Conservation (phyloP, 2,329 filamentous ascomycete genomes). For the Fusarium zealandicum region DNA sequence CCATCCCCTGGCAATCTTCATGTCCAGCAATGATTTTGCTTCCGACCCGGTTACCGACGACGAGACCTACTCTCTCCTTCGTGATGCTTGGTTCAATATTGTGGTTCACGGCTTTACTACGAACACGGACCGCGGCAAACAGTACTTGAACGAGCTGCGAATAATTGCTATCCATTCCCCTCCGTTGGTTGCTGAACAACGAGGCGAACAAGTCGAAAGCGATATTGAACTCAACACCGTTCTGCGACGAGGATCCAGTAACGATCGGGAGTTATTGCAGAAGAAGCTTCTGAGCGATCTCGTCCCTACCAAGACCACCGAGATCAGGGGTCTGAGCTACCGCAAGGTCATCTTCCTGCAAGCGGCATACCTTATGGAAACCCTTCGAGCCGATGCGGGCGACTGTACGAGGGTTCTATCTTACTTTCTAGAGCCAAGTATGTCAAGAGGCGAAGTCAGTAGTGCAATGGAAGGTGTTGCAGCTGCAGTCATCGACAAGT, state of each 20-base stretch:
- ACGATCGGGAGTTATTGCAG: constrained; percentile 78
- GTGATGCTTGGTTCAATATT: constrained; percentile 98
- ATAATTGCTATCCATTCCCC: constrained; percentile 87
- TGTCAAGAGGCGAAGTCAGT: constrained; percentile 69
- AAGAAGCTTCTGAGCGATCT: constrained; percentile 79
- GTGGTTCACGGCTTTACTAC: constrained; percentile 89
- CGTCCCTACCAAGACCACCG: constrained; percentile 76
- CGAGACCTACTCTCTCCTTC: constrained; percentile 74
- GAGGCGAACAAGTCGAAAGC: constrained; percentile 89
- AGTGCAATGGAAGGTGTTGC: constrained; percentile 71
- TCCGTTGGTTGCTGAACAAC: constrained; percentile 85
- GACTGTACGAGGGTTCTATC: constrained; percentile 88
- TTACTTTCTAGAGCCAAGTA: constrained; percentile 94
- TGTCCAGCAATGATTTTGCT: constrained; percentile 69
- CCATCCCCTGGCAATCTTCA: constrained; percentile 84
- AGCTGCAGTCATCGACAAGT: constrained; percentile 76
- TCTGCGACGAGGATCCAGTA: constrained; percentile 82
- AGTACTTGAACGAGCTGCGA: constrained; percentile 78
- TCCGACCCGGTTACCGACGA: constrained; percentile 63
- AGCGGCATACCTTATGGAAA: constrained; percentile 88
- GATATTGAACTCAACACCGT: constrained; percentile 97
- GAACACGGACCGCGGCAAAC: constrained; percentile 74
- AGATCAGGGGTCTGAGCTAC: constrained; percentile 85
- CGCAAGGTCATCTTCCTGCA: constrained; percentile 92
- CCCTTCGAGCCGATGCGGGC: constrained; percentile 81